phyloP scores from a whole-genome alignment of 225 moss, liverwort and hornwort genomes.

The Pseudoscleropodium purum region DNA sequence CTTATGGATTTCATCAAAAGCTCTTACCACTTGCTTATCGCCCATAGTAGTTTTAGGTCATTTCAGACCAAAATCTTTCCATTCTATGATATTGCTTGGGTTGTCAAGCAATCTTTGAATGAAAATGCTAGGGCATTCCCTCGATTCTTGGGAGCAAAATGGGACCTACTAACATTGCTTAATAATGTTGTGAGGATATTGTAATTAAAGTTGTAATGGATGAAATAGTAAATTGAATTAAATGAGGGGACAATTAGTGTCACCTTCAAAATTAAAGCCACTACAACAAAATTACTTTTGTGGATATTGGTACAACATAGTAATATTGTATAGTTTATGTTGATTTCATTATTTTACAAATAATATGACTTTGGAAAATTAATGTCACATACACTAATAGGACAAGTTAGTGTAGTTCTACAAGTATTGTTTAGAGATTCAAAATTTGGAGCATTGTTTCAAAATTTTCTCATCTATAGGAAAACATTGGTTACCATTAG shows the following conservation, averaged over 20 bases:
- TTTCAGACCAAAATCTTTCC: not conserved
- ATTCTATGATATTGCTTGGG: not conserved
- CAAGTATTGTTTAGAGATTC: not conserved
- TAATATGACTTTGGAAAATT: not conserved
- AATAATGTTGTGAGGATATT: not conserved
- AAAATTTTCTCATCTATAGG: not conserved
- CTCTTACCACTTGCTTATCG: too few species aligned
- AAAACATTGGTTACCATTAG: not conserved
- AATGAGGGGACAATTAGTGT: fast-evolving
- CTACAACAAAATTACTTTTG: too few species aligned
- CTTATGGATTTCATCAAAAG: too few species aligned
- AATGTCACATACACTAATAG: too few species aligned
- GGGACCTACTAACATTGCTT: fast-evolving
- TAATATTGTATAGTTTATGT: not conserved
- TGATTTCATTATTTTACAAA: not conserved
- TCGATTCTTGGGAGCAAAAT: fast-evolving
- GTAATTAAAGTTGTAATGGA: too few species aligned
- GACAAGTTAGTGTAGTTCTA: not conserved
- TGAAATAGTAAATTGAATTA: not conserved
- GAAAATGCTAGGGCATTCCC: fast-evolving
- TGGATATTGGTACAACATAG: not conserved
- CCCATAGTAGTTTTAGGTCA: too few species aligned
- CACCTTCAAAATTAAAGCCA: not conserved
- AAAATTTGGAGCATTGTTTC: not conserved
- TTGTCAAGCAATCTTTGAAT: not conserved